Evolutionary conservation across 805 yeast genomes (phyloP).

Genomic region (Myxozyma udenii): DNA sequence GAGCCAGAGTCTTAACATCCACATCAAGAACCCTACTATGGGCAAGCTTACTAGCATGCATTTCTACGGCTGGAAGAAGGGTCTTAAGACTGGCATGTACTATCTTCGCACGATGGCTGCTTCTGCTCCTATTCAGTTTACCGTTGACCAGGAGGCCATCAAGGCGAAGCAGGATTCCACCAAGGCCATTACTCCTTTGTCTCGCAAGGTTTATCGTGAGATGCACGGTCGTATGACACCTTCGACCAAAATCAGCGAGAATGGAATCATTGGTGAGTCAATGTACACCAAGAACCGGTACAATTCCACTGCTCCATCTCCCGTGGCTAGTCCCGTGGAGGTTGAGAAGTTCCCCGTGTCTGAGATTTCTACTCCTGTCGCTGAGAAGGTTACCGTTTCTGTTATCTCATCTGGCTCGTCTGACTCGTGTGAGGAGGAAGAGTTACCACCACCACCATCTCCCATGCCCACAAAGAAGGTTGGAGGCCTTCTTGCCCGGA

Average conservation of each 20-base stretch:
- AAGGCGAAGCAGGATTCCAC: constrained; percentile 32
- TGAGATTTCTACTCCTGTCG: not conserved
- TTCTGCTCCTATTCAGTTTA: constrained; percentile 91
- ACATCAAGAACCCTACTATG: constrained; percentile 86
- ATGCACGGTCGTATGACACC: constrained; percentile 12
- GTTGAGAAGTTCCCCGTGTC: not conserved
- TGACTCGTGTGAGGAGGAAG: constrained; percentile 7
- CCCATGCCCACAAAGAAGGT: not conserved
- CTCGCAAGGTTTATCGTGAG: constrained; percentile 15
- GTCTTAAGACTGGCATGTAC: constrained; percentile 98
- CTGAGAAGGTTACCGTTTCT: not conserved
- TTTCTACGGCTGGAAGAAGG: constrained; percentile 98
- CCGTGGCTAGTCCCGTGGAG: not conserved
- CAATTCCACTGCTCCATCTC: not conserved
- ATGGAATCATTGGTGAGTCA: not conserved
- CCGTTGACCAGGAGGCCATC: constrained; percentile 55
- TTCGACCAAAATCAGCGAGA: constrained; percentile 1
- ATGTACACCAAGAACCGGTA: not conserved
- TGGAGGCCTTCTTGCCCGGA: constrained; percentile 7
- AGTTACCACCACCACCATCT: not conserved
- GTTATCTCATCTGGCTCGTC: not conserved
- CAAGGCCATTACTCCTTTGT: constrained; percentile 4
- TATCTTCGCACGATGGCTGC: constrained; percentile 97
- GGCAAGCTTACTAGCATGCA: constrained; percentile 97
- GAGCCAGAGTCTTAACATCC: constrained; percentile 88